phyloP scores from a whole-genome alignment of 805 yeast genomes.

The Yarrowia osloensis region DNA sequence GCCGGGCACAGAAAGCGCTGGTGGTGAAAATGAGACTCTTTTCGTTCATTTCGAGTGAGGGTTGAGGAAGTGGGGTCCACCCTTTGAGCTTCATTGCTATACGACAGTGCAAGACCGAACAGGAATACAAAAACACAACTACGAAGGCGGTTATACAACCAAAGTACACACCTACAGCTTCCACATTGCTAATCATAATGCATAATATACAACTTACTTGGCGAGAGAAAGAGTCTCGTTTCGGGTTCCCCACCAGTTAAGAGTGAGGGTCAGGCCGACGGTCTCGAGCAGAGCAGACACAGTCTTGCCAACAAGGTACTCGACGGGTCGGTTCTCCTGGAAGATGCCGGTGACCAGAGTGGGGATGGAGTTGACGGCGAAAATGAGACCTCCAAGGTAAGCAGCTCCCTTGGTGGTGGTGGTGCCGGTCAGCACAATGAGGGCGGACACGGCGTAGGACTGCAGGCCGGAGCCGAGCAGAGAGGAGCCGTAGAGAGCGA shows the following conservation, averaged over 20 bases:
- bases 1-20: no score
- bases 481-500: conserved; percentile 42
- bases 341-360: conserved; percentile 41
- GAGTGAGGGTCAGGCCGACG: conserved; percentile 46
- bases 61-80: no score
- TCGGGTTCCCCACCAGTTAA: conserved; percentile 46
- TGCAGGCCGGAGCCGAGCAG: conserved; percentile 44
- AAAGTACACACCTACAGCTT: no score
- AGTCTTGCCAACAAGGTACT: conserved; percentile 41
- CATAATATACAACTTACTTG: conserved; percentile 15
- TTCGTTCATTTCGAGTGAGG: no score
- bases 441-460: conserved; percentile 47
- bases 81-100: no score
- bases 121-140: no score
- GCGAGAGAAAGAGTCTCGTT: conserved; percentile 31
- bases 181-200: background rate
- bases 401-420: conserved; percentile 46
- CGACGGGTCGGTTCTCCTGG: conserved; percentile 43
- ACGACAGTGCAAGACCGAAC: no score
- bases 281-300: conserved; percentile 46
- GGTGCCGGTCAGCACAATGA: conserved; percentile 46
- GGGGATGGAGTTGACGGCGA: conserved; percentile 45
- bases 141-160: no score
- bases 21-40: no score
- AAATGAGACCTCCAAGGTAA: conserved; percentile 45